phyloP scores from a whole-genome alignment of 2,329 filamentous ascomycete species.

The Neoascochyta sp. region DNA sequence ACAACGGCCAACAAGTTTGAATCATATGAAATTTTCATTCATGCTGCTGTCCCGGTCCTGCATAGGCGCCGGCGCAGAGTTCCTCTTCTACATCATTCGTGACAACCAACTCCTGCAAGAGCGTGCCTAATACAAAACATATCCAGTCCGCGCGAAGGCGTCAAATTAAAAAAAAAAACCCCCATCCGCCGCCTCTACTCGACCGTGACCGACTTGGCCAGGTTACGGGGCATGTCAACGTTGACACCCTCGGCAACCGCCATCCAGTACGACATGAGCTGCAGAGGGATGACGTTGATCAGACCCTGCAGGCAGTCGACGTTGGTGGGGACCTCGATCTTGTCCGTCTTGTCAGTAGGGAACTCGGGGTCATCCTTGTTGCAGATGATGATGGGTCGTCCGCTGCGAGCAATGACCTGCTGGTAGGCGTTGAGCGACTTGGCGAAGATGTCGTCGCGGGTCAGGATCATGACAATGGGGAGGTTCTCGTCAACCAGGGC shows the following conservation, averaged over 20 bases:
- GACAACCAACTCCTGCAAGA: constrained; percentile 17
- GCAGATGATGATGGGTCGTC: constrained; percentile 98
- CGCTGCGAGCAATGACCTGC: constrained; percentile 94
- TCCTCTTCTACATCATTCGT: constrained; percentile 17
- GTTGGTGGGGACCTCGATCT: constrained; percentile 95
- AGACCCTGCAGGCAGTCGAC: constrained; percentile 95
- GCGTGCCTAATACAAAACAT: constrained; percentile 23
- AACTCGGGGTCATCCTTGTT: constrained; percentile 89
- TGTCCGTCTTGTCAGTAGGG: constrained; percentile 80
- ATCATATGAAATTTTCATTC: constrained; percentile 16
- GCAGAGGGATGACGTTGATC: constrained; percentile 94
- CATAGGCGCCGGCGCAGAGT: constrained; percentile 1
- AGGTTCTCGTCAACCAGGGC: constrained; percentile 97
- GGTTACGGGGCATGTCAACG: constrained; percentile 96
- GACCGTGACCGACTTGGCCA: constrained; percentile 98
- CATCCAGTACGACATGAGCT: constrained; percentile 98
- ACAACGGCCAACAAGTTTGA: constrained; percentile 2
- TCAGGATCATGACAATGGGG: constrained; percentile 99
- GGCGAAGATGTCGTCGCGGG: constrained; percentile 90
- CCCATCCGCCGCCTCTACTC: constrained; percentile 60
- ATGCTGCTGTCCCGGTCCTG: too few species aligned
- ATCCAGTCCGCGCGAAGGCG: constrained; percentile 18
- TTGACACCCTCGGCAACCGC: constrained; percentile 94
- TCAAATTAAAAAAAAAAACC: constrained; percentile 10
- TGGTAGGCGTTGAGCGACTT: constrained; percentile 99